Conservation (phyloP, 78 protist genomes). For the Tieghemostelium lacteum region DNA sequence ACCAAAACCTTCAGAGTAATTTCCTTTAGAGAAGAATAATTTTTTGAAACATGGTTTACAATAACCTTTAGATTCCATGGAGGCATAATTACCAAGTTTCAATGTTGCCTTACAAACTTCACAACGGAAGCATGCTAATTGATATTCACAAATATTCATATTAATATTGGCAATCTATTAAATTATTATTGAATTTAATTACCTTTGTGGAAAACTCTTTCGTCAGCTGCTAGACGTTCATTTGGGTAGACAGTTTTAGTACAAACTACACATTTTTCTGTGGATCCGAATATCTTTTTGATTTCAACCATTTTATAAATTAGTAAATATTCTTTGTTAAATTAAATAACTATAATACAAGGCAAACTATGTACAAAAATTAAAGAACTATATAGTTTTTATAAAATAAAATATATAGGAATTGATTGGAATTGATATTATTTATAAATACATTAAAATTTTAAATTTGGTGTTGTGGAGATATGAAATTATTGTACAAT, state of each 20-base stretch:
- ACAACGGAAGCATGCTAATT: conserved; percentile 78
- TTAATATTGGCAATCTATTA: too few relatives aligned
- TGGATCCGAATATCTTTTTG: conserved; percentile 6
- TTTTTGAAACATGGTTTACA: conserved; percentile 84
- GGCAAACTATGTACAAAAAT: too few relatives aligned
- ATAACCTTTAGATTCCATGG: conserved; percentile 37
- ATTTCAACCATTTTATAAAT: conserved; percentile 6
- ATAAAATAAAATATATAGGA: too few relatives aligned
- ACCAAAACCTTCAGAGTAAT: conserved; percentile 80
- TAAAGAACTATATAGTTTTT: too few relatives aligned
- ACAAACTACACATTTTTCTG: conserved; percentile 70
- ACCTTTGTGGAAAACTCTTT: conserved; percentile 65
- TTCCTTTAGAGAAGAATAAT: conserved; percentile 48
- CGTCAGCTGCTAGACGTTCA: conserved; percentile 67
- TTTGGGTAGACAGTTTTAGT: conserved; percentile 59
- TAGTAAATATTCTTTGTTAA: not conserved
- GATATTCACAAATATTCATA: too few relatives aligned
- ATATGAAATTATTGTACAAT: too few relatives aligned
- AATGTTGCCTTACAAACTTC: conserved; percentile 26
- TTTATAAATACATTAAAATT: too few relatives aligned
- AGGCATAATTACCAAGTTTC: conserved; percentile 68
- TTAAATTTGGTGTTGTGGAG: too few relatives aligned
- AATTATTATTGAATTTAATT: too few relatives aligned
- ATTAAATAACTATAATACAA: too few relatives aligned
- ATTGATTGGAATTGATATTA: too few relatives aligned